phyloP scores from a whole-genome alignment of 2,329 filamentous ascomycete genomes.

The Salinomyces thailandicus region DNA sequence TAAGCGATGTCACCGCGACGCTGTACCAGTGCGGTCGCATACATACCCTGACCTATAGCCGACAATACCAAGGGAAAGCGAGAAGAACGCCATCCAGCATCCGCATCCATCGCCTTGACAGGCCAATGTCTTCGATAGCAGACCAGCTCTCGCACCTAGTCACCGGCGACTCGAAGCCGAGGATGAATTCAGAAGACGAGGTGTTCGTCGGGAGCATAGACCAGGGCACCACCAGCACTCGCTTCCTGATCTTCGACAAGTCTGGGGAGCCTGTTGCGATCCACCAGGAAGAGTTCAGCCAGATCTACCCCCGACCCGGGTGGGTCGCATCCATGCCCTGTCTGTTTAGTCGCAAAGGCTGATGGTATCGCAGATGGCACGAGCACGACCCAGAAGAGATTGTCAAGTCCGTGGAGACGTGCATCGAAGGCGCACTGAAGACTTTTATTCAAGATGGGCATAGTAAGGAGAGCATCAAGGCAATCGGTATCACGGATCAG shows the following conservation, averaged over 20 bases:
- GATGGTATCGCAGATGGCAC: constrained; percentile 55
- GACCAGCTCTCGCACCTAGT: neutral
- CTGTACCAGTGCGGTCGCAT: too few relatives aligned
- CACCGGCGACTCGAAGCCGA: neutral
- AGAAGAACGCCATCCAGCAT: too few relatives aligned
- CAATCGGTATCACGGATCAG: constrained; percentile 82
- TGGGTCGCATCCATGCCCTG: constrained; percentile 30
- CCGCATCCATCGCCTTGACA: too few relatives aligned
- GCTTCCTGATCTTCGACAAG: constrained; percentile 83
- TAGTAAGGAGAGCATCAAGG: constrained; percentile 56
- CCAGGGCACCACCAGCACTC: constrained; percentile 79
- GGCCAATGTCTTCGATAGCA: neutral
- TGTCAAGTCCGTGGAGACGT: constrained; percentile 62
- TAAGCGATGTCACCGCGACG: too few relatives aligned
- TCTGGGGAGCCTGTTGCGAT: constrained; percentile 66
- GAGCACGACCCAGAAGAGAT: constrained; percentile 77
- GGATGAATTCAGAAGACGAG: constrained; percentile 25
- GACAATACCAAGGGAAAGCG: too few relatives aligned
- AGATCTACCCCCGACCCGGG: constrained; percentile 77
- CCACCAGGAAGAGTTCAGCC: constrained; percentile 79
- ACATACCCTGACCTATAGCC: too few relatives aligned
- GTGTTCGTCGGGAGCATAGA: constrained; percentile 81
- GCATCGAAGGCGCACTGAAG: constrained; percentile 65
- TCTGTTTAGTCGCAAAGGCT: constrained; percentile 3
- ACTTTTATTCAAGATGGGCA: constrained; percentile 62